Evolutionary conservation across 345 rosid genomes (phyloP), one percentile per base, ranked within the genome.

Genomic region (Mallotus nudiflorus): DNA sequence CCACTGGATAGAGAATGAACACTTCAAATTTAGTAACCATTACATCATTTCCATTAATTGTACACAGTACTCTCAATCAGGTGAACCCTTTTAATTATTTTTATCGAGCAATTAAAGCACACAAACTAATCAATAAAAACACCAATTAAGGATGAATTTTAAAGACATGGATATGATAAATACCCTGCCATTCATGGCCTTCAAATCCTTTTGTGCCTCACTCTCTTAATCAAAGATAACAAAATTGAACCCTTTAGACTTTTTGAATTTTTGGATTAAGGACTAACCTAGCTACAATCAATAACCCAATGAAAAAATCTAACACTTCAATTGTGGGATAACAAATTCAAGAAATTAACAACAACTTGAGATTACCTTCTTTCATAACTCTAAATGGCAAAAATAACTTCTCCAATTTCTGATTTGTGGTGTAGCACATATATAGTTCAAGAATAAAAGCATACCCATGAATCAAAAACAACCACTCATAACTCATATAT

Each of bases 171-270:
- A 22, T 18, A 1, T 65, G 42, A 44, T 39, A 55, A 62, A 73
- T 83, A 75, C 89, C 88, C 87, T 85, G 75, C 90, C 91, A 74
- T 89, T 77, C 82, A 89, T 70, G 73, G 82, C 73, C 80, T 86
- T 83, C 70, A 87, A 20, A 11, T 93, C 97, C 68, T 81, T 84
- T 15, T 67, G 82, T 0, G 95, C 93, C 16, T 87, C 91, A 31
- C 51, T 48, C 66, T 84, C 88, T 3, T 85, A 85, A 42, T 85
- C 84, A 44, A 78, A 91, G 0, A 83, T 80, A 37, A 89, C 78
- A 57, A 91, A 91, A 35, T 93, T 95, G 22, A 83, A 91, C 20
- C 97, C 93, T 81, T 85, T 86, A 15, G 89, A 88, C 71, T 90
- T 86, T n/a, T 72, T 70, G 82, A 6, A 89, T 89, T 65, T 40